phyloP scores from a whole-genome alignment of 176 grass and related monocot species.

The Dendrocalamus sinicus region DNA sequence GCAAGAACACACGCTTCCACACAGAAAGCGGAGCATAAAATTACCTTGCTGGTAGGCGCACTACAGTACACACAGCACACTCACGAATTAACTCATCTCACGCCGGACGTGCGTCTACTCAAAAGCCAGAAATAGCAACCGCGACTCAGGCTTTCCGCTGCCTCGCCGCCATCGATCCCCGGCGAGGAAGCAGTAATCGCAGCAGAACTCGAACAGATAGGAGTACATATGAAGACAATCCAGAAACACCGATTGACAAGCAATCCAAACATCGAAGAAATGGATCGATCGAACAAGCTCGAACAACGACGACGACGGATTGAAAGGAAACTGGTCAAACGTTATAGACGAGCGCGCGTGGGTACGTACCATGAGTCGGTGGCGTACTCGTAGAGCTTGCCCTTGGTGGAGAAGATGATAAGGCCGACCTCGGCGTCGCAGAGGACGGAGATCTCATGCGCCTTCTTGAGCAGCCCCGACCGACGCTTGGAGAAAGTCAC shows the following conservation, averaged over 20 bases:
- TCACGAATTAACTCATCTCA: not conserved
- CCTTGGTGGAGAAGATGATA: slow-evolving; percentile 93
- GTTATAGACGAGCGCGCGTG: not conserved
- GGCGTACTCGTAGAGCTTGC: slow-evolving; percentile 91
- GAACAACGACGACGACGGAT: not conserved
- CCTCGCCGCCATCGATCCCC: not conserved
- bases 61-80: not conserved
- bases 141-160: not conserved
- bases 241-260: not conserved
- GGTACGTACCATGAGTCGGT: slow-evolving; percentile 61
- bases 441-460: slow-evolving; percentile 91
- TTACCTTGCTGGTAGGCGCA: slow-evolving; percentile 20
- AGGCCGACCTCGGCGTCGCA: slow-evolving; percentile 91
- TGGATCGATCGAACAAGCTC: not conserved
- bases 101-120: not conserved
- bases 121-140: not conserved
- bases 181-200: not conserved
- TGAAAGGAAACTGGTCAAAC: not conserved
- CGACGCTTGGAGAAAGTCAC: slow-evolving; percentile 94
- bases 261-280: not conserved
- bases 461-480: slow-evolving; percentile 89
- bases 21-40: slow-evolving; percentile 50
- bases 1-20: not conserved
- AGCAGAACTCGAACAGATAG: not conserved
- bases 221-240: not conserved